A percentile compares a stretch with the other conserved stretches of the same genome.
phyloP scores from a whole-genome alignment of 306 rosid species.

The Casuarina glauca region DNA sequence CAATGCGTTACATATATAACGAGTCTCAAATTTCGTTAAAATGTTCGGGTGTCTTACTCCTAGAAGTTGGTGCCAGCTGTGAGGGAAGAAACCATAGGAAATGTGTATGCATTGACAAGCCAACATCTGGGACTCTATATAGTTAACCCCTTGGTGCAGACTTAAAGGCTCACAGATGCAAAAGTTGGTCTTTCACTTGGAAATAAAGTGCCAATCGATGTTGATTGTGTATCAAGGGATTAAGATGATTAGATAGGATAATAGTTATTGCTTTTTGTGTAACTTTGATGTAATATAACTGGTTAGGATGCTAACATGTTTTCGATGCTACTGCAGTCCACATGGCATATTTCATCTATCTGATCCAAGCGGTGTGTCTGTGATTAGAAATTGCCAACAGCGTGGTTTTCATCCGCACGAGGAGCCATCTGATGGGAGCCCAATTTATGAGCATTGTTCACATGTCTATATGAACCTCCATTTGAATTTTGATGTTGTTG shows the following conservation, averaged over 20 bases:
- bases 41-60: not conserved
- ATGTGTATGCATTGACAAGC: not conserved
- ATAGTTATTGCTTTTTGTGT: not conserved
- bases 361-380: conserved; percentile 88
- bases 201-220: not conserved
- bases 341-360: conserved; percentile 97
- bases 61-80: not conserved
- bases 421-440: conserved; percentile 82
- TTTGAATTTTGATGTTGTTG: conserved; percentile 67
- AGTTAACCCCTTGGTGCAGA: not conserved
- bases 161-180: not conserved
- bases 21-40: not conserved
- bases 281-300: not conserved
- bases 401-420: conserved; percentile 99
- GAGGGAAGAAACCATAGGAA: not conserved
- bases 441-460: conserved; percentile 95
- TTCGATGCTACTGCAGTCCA: conserved; percentile 67
- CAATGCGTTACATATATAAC: not conserved
- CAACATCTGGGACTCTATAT: not conserved
- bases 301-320: conserved; percentile 21
- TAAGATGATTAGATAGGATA: not conserved
- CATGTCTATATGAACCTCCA: conserved; percentile 87
- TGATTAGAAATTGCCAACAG: conserved; percentile 87
- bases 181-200: not conserved
- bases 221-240: not conserved